Base-by-base conservation (phyloP, 345 rosid genomes). In the Crucihimalaya himalaica region DNA sequence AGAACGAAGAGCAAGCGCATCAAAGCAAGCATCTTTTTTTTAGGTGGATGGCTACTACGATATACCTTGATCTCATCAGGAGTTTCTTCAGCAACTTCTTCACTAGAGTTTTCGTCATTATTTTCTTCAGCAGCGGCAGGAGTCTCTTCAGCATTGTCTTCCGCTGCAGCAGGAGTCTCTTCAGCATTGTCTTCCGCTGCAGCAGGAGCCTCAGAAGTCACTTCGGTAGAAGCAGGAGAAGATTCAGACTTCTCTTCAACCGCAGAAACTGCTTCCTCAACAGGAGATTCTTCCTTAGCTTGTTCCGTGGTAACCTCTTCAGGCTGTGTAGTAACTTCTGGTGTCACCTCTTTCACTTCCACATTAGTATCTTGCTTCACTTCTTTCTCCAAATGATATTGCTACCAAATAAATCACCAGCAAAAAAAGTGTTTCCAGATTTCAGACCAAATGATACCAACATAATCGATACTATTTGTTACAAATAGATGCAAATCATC, bases 51-150 rank as follows among this genome's bases (percentile, higher is more conserved):
- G 62, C 15, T 46, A 35, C 40, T 37, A 63, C 37, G 14, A 61
- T 60, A 48, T 68, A 94, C 99, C 96, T 88, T 89, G 70, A 91
- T 84, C 78, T 88, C 96, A 28, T 88, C 96, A 13, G 87, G 86
- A 57, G 84, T 66, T 78, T 89, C 97, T 64, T 86, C 89, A 35
- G 39, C 39, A 35, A 35, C 39, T 9, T 9, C 39, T 35, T 35
- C 39, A 35, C 39, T 35, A 35, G 39, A 9, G 39, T 35, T 35
- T 35, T 35, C 39, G 39, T 35, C 39, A 35, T 35, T 35, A 35
- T 63, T 80, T 46, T 79, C 90, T 74, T 83, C 92, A 63, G 72
- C 48, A 54, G 82, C 77, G 15, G 82, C 43, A 72, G 66, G 68
- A 27, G 68, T 62, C 61, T 34, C 37, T 6, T 34, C 37, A 34